phyloP scores from a whole-genome alignment of 1,284 basidiomycete genomes.

The Papiliotrema laurentii region DNA sequence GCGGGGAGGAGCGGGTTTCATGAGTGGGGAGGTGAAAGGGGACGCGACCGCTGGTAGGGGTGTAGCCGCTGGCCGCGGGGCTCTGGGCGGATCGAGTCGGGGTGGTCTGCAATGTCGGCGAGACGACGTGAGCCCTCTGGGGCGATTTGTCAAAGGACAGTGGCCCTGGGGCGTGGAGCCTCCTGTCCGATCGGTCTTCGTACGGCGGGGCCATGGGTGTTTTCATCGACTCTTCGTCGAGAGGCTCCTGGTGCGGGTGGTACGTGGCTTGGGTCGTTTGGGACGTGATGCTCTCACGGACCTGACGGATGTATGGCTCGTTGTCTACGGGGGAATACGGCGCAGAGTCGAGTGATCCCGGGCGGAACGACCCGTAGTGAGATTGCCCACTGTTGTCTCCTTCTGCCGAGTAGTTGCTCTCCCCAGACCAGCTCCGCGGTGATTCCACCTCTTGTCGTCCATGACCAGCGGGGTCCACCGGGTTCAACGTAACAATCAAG shows the following conservation, averaged over 20 bases:
- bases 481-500: too few relatives aligned
- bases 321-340: too few relatives aligned
- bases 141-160: conserved; percentile 1
- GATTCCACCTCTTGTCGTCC: conserved; percentile 3
- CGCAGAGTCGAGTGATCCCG: not conserved
- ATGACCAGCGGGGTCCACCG: too few relatives aligned
- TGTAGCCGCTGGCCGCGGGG: conserved; percentile 8
- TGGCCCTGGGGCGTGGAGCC: not conserved
- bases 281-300: conserved; percentile 14
- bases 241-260: not conserved
- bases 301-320: too few relatives aligned
- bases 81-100: conserved; percentile 6
- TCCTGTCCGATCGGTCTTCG: conserved; percentile 11
- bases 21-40: conserved; percentile 5
- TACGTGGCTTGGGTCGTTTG: conserved; percentile 15
- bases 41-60: conserved; percentile 10
- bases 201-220: conserved; percentile 13
- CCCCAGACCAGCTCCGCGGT: conserved; percentile 6
- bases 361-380: too few relatives aligned
- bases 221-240: too few relatives aligned
- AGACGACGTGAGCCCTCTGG: not conserved
- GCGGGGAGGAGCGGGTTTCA: too few relatives aligned
- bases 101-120: conserved; percentile 4
- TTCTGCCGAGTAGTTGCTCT: conserved; percentile 4
- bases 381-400: not conserved